Percentiles rank a stretch among this genome's conserved stretches.
These are phyloP conservation scores for Fusarium liriodendri DNA, from an alignment of 2,329 filamentous ascomycete species.

Conservation along the genomic window DNA sequence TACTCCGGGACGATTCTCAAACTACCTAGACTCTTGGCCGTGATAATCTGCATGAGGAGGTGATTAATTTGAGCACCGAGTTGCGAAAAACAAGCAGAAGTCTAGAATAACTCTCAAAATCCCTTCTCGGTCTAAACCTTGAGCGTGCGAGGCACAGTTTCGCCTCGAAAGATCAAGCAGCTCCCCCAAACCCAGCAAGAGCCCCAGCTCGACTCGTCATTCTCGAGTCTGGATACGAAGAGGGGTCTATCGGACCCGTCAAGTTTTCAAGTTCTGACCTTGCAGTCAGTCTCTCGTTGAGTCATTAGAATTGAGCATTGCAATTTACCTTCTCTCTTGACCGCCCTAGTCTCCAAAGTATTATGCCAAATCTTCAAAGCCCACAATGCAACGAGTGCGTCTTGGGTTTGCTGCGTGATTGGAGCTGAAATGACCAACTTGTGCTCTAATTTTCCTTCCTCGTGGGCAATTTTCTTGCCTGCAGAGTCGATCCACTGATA, in stretches of 20 bases:
- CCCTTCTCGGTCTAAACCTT: neutral
- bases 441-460: neutral
- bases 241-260: neutral
- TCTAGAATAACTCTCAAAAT: neutral
- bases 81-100: neutral
- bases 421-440: neutral
- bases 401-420: neutral
- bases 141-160: neutral
- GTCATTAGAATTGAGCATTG: fast-evolving
- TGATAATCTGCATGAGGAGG: too few species aligned
- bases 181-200: neutral
- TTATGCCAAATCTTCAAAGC: constrained; percentile 27
- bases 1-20: too few species aligned
- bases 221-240: neutral
- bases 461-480: constrained; percentile 1
- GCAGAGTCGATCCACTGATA: constrained; percentile 21
- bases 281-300: neutral
- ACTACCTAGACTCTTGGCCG: too few species aligned
- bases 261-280: neutral
- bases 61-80: too few species aligned
- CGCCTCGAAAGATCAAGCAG: neutral
- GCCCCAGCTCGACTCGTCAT: neutral
- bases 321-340: neutral
- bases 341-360: neutral
- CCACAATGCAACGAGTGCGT: constrained; percentile 25